Percentiles rank a stretch among this genome's conserved stretches.
Conservation (phyloP, 2,329 filamentous ascomycete genomes). For the Colletotrichum magnum region DNA sequence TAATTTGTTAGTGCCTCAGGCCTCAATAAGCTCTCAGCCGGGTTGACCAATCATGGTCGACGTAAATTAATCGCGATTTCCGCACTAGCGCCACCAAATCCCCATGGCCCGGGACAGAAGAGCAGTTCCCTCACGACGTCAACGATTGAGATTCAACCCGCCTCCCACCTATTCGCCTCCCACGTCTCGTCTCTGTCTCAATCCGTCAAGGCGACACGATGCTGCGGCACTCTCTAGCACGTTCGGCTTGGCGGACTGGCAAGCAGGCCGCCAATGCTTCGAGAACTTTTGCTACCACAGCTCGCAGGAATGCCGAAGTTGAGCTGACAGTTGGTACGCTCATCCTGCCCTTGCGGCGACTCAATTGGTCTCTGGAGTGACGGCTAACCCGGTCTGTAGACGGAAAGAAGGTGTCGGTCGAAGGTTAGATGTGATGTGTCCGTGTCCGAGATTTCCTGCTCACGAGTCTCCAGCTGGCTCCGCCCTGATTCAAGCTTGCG, state of each 20-base stretch:
- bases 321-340: conserved; percentile 91
- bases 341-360: conserved; percentile 36
- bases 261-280: conserved; percentile 72
- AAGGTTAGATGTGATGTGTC: conserved; percentile 72
- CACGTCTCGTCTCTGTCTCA: conserved; percentile 55
- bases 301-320: conserved; percentile 87
- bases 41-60: conserved; percentile 56
- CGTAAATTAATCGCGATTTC: conserved; percentile 59
- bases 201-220: conserved; percentile 74
- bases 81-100: conserved; percentile 56
- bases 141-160: conserved; percentile 57
- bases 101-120: conserved; percentile 48
- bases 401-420: conserved; percentile 98
- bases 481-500: conserved; percentile 98
- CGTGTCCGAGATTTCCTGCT: conserved; percentile 36
- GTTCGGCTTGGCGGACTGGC: conserved; percentile 77
- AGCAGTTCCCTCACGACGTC: conserved; percentile 56
- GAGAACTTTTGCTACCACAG: conserved; percentile 86
- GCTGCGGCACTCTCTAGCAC: conserved; percentile 77
- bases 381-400: conserved; percentile 69
- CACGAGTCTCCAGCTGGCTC: conserved; percentile 80
- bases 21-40: conserved; percentile 42
- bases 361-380: conserved; percentile 48
- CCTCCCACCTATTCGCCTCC: conserved; percentile 45
- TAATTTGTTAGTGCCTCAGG: conserved; percentile 53